Evolutionary conservation across 192 early-diverging fungal genomes (phyloP).

Genomic region (Helicostylum pulchrum): DNA sequence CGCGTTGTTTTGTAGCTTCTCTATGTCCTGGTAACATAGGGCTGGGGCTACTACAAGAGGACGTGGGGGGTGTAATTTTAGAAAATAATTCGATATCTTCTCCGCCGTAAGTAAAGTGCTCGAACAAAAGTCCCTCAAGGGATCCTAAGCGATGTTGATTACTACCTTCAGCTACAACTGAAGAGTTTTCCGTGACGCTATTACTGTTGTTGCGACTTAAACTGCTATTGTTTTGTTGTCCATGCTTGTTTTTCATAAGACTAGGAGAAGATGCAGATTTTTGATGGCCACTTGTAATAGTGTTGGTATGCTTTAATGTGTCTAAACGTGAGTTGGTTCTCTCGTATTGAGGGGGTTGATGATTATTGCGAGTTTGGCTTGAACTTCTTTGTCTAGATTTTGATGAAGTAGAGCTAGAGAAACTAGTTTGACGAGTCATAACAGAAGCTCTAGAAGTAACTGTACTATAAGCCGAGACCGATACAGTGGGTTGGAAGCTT

Average conservation of each 20-base stretch:
- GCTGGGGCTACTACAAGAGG: background rate
- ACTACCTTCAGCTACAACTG: background rate
- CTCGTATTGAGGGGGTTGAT: background rate
- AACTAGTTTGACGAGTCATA: background rate
- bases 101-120: slow-evolving; percentile 22
- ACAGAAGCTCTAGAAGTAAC: too few relatives aligned
- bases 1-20: background rate
- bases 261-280: background rate
- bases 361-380: background rate
- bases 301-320: background rate
- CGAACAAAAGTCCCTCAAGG: slow-evolving; percentile 4
- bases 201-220: background rate
- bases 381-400: background rate
- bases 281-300: background rate
- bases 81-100: slow-evolving; percentile 10
- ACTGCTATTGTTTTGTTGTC: background rate
- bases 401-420: background rate
- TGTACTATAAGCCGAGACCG: background rate
- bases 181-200: background rate
- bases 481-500: background rate
- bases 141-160: background rate
- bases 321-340: background rate
- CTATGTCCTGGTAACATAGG: background rate
- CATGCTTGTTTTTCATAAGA: background rate
- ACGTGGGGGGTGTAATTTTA: background rate